Conservation (phyloP, 2,329 filamentous ascomycete genomes). For the Fusarium praegraminearum region DNA sequence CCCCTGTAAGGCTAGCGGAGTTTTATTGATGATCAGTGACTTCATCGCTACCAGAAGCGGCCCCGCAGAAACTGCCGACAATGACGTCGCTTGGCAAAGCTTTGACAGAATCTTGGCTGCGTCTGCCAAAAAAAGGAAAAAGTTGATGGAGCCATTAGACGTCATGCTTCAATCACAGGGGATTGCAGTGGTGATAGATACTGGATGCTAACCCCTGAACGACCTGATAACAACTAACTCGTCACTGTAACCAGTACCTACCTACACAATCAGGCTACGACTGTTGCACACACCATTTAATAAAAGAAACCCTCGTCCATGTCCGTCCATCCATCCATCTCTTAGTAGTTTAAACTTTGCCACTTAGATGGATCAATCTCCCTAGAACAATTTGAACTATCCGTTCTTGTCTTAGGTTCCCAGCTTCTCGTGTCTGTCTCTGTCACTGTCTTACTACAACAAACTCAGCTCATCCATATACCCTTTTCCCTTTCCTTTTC, state of each 20-base stretch:
- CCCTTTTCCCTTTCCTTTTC: not conserved
- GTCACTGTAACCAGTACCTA: not conserved
- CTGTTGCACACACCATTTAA: not conserved
- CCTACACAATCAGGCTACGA: constrained; percentile 14
- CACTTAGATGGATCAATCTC: constrained; percentile 22
- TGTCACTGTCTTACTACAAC: constrained; percentile 1
- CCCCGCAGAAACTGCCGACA: constrained; percentile 14
- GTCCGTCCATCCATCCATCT: not conserved
- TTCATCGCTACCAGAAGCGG: constrained; percentile 20
- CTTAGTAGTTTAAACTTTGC: constrained; percentile 23
- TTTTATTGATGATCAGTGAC: constrained; percentile 33
- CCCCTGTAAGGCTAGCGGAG: constrained; percentile 10
- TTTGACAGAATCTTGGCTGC: constrained; percentile 30
- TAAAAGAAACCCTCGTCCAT: not conserved
- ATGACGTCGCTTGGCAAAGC: constrained; percentile 33
- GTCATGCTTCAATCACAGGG: constrained; percentile 33
- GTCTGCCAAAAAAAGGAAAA: constrained; percentile 11
- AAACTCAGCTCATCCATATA: not conserved
- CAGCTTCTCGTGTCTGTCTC: not conserved
- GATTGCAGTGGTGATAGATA: not conserved
- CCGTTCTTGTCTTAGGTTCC: constrained; percentile 10
- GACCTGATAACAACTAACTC: not conserved
- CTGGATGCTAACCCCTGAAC: constrained; percentile 9
- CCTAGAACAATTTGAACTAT: not conserved
- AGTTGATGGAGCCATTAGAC: constrained; percentile 11